These are phyloP conservation scores for Drechslerella dactyloides DNA, from an alignment of 2,329 filamentous ascomycete genomes.

Conservation along the genomic window DNA sequence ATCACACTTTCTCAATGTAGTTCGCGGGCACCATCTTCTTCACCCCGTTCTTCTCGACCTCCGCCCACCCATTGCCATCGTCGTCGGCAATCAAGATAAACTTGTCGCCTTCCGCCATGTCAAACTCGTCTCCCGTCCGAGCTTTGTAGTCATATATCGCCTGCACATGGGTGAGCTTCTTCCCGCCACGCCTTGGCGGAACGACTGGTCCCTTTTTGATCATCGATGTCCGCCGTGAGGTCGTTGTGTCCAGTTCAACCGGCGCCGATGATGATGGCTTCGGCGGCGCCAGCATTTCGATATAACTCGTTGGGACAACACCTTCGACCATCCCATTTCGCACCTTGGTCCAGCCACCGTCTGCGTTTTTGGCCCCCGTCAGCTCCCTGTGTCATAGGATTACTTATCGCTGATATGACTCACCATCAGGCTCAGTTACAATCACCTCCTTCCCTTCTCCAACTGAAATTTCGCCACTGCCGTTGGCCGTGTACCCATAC, in stretches of 20 bases:
- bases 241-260: slow-evolving; percentile 30
- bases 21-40: slow-evolving; percentile 91
- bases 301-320: slow-evolving; percentile 83
- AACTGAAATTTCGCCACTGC: slow-evolving; percentile 80
- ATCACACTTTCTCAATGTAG: slow-evolving; percentile 78
- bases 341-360: slow-evolving; percentile 81
- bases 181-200: slow-evolving; percentile 85
- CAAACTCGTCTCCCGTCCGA: slow-evolving; percentile 83
- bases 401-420: slow-evolving; percentile 59
- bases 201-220: slow-evolving; percentile 86
- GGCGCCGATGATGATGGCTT: slow-evolving; percentile 59
- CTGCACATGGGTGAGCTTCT: slow-evolving; percentile 92
- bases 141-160: slow-evolving; percentile 91
- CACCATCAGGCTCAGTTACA: slow-evolving; percentile 87
- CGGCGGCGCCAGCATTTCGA: slow-evolving; percentile 67
- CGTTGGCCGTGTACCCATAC: slow-evolving; percentile 80
- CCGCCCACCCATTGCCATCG: slow-evolving; percentile 91
- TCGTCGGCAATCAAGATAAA: slow-evolving; percentile 90
- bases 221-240: slow-evolving; percentile 27
- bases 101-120: slow-evolving; percentile 86
- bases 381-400: slow-evolving; percentile 7
- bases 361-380: slow-evolving; percentile 14
- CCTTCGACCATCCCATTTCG: slow-evolving; percentile 77
- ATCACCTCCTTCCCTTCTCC: slow-evolving; percentile 77
- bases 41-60: slow-evolving; percentile 88